Conservation (phyloP, 306 rosid species). For the Boehmeria nivea region DNA sequence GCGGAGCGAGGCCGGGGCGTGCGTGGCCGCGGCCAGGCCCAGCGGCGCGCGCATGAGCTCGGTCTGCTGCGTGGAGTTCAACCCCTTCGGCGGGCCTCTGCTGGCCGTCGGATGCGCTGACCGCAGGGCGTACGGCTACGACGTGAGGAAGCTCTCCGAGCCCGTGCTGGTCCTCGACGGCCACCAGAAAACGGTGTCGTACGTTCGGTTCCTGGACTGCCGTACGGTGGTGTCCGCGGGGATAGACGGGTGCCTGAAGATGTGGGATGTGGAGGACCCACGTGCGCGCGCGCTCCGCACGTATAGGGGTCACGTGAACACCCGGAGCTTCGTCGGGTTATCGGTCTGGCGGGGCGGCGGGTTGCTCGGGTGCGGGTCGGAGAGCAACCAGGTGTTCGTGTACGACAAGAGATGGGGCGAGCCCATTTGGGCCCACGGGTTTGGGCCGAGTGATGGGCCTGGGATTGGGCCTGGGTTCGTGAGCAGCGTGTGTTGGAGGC, state of each 20-base stretch:
- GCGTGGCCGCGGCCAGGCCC: slow-evolving; percentile 38
- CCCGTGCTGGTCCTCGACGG: slow-evolving; percentile 42
- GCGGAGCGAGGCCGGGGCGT: slow-evolving; percentile 34
- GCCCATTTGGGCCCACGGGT: slow-evolving; percentile 51
- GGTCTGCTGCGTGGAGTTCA: slow-evolving; percentile 57
- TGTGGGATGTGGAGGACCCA: slow-evolving; percentile 36
- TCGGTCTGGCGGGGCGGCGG: slow-evolving; percentile 50
- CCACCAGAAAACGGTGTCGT: slow-evolving; percentile 46
- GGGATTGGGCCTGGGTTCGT: slow-evolving; percentile 34
- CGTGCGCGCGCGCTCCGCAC: slow-evolving; percentile 28
- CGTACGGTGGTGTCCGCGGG: slow-evolving; percentile 37
- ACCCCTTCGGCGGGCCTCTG: slow-evolving; percentile 25
- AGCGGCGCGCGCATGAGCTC: slow-evolving; percentile 17
- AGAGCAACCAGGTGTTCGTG: slow-evolving; percentile 40
- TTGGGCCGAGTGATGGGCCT: slow-evolving; percentile 12
- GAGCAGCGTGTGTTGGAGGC: slow-evolving; percentile 59
- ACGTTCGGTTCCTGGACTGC: slow-evolving; percentile 37
- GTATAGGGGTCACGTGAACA: slow-evolving; percentile 43
- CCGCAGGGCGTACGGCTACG: slow-evolving; percentile 48
- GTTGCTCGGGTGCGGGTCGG: slow-evolving; percentile 60
- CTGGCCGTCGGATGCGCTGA: slow-evolving; percentile 58
- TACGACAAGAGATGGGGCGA: slow-evolving; percentile 53
- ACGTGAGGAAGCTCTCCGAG: slow-evolving; percentile 33
- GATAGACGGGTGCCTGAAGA: slow-evolving; percentile 45
- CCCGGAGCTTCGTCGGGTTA: slow-evolving; percentile 53